Evolutionary conservation across 257 asterid species (phyloP), one percentile per base, ranked within the genome.

Genomic region (Cruciata laevipes): DNA sequence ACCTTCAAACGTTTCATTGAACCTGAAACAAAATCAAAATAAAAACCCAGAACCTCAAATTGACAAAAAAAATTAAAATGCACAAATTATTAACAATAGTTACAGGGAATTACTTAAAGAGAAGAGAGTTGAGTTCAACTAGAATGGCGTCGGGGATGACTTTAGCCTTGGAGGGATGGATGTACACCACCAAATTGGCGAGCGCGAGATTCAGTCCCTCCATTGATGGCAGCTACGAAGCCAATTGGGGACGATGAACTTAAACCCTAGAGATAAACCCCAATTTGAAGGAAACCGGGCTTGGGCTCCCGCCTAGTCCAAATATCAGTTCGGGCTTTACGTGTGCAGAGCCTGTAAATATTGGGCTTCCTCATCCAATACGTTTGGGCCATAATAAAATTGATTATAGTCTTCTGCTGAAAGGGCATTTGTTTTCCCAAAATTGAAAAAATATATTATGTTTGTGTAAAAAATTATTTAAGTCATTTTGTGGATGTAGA

Each of bases 91-190:
- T 44, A 13, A 62, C 25, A 1, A 6, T 38, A 55, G 60, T 6
- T 51, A 44, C 0, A 13, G 57, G 23, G 2, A 53, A 47, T 69
- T 79, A 90, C 90, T 89, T 84, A 83, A 88, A 90, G 58, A 94
- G 91, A 68, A 85, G 51, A 49, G 95, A 78, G 78, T 89, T 87
- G 64, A 94, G 85, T 73, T 83, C 86, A n/a, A 73, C 71, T 72
- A 79, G 78, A 60, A 90, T 76, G 18, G 96, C 91, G 0, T 83
- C 89, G 7, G 51, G 49, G 31, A 76, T 76, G 56, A 72, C 69
- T 13, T 73, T 84, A 0, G 87, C 80, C 79, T 82, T 85, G 7
- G 91, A 88, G 0, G 99, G 97, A 74, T 85, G 95, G 17, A 88
- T 21, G 72, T 77, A 66, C 17, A 84, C 89, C 55, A 77, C 79